Base-by-base conservation (phyloP, 2,329 filamentous ascomycete species). In the Botrytis medusae region DNA sequence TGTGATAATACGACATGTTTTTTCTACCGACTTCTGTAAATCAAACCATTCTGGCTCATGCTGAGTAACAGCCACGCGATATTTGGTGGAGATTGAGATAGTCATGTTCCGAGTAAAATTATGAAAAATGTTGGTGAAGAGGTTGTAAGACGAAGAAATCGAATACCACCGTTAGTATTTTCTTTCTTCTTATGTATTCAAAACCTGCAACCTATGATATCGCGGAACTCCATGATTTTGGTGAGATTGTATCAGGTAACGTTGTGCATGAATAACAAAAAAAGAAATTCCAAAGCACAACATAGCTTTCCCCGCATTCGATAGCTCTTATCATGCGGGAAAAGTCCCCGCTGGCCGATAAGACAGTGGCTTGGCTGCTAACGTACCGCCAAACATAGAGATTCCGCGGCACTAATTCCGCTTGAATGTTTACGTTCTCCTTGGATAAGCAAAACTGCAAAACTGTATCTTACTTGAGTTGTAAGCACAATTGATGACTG, bases 1-100 rank as follows among this genome's bases (percentile, higher is more conserved):
- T 54, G 83, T 80, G 75, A 91, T 90, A 69, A 90, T 82, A 0
- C 81, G 78, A 76, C 87, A 86, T 12, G 89, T 89, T 79, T 91
- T 91, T 2, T 83, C 79, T 1, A 91, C 85, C 2, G 84, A 83
- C 0, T 79, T 85, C 12, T 85, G 81, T 2, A 91, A 84, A 76
- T 91, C 86, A 12, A 91, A 83, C 88, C 88, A 91, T 1, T 83
- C 84, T 0, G 89, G 88, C 79, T 91, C 89, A 9, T 86, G 85
- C 77, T 91, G 88, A 0, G 87, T 84, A 20, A 86, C 86, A 42
- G 85, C 86, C 8, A 88, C 84, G 14, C 74, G 73, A 42, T 57
- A 68, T 9, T 32, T 68, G 1, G 48, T 29, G 32, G 63, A 48
- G 6, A 9, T 57, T 25, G 20, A 42, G 9, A 16, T 32, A n/a